Evolutionary conservation across 257 asterid species (phyloP).

Genomic region (Eucommia ulmoides): DNA sequence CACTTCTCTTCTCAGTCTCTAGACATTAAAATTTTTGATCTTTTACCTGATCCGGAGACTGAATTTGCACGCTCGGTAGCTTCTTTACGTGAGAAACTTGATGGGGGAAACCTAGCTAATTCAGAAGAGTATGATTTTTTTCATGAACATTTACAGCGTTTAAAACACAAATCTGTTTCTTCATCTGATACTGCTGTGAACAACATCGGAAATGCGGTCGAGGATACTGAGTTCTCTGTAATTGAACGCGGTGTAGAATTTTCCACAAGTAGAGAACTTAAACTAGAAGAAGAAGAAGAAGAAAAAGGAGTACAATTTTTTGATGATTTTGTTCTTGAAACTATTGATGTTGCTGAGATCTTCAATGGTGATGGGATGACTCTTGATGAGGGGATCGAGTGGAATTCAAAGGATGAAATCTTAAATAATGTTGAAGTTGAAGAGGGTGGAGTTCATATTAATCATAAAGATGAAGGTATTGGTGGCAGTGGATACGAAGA

Average conservation of each 20-base stretch:
- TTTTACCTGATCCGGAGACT: constrained; percentile 17
- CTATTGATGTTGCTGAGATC: background rate
- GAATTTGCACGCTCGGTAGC: constrained; percentile 41
- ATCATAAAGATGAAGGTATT: too few species aligned
- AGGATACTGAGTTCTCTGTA: background rate
- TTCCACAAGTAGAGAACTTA: background rate
- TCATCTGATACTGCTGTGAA: too few species aligned
- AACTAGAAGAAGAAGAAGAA: background rate
- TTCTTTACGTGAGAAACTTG: constrained; percentile 34
- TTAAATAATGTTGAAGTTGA: background rate
- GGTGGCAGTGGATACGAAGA: background rate
- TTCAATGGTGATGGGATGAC: background rate
- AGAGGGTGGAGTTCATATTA: too few species aligned
- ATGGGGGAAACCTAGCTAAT: constrained; percentile 28
- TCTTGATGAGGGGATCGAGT: background rate
- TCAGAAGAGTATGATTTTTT: constrained; percentile 12
- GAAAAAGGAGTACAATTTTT: too few species aligned
- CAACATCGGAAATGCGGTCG: too few species aligned
- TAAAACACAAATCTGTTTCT: constrained; percentile 11
- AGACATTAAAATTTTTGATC: constrained; percentile 22
- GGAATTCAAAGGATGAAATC: background rate
- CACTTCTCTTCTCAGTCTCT: constrained; percentile 20
- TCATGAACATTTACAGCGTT: constrained; percentile 14
- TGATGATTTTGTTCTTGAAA: background rate
- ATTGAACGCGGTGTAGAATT: background rate